These are phyloP conservation scores for Chrysosporium queenslandicum DNA, from an alignment of 2,329 filamentous ascomycete genomes.

Conservation along the genomic window DNA sequence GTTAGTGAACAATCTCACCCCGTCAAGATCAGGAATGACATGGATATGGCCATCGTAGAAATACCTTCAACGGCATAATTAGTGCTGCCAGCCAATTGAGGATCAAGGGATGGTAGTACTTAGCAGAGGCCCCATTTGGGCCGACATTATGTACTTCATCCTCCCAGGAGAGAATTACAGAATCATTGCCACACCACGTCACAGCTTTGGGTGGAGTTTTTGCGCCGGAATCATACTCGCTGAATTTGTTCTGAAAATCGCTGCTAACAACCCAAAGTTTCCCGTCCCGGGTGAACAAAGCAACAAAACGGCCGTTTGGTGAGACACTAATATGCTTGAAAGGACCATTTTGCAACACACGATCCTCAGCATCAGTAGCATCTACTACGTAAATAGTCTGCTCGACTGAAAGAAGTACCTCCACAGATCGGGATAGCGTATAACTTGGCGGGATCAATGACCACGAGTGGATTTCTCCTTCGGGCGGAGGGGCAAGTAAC, in stretches of 20 bases:
- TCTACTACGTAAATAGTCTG: constrained; percentile 81
- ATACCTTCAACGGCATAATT: constrained; percentile 44
- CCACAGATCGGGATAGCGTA: constrained; percentile 83
- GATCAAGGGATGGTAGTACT: too few relatives aligned
- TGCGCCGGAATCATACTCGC: constrained; percentile 82
- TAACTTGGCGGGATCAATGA: constrained; percentile 76
- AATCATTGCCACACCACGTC: constrained; percentile 94
- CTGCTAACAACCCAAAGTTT: constrained; percentile 88
- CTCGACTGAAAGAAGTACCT: constrained; percentile 76
- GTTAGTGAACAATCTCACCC: constrained; percentile 81
- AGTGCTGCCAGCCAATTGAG: neutral
- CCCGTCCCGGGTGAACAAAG: constrained; percentile 74
- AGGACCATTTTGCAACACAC: constrained; percentile 79
- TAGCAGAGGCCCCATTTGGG: constrained; percentile 63
- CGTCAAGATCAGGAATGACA: constrained; percentile 76
- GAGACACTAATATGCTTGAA: constrained; percentile 87
- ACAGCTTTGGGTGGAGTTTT: constrained; percentile 77
- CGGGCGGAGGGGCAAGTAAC: constrained; percentile 63
- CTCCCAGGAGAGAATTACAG: constrained; percentile 89
- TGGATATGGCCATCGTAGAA: constrained; percentile 90
- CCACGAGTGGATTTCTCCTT: constrained; percentile 78
- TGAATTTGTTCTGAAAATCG: constrained; percentile 85
- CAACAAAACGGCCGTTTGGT: constrained; percentile 78
- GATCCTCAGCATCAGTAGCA: constrained; percentile 80
- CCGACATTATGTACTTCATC: constrained; percentile 94